phyloP scores from a whole-genome alignment of 306 rosid genomes.

The Begonia loranthoides region DNA sequence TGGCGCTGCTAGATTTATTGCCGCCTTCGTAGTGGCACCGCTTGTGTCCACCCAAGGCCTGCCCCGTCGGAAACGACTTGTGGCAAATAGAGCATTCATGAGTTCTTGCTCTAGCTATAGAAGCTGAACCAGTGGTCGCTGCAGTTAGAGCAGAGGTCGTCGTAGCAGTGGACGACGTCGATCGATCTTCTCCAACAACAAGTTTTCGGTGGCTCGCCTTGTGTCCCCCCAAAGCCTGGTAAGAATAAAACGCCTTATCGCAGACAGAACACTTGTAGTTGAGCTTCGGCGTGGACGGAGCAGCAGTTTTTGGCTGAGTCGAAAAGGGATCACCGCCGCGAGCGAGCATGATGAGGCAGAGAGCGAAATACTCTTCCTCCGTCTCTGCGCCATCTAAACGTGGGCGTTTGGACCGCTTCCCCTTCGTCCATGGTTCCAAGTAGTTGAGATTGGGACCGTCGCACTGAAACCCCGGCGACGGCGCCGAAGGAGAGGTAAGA shows the following conservation, averaged over 20 bases:
- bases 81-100: slow-evolving; percentile 85
- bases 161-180: slow-evolving; percentile 12
- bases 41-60: slow-evolving; percentile 94
- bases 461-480: slow-evolving; percentile 14
- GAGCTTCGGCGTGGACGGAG: slow-evolving; percentile 18
- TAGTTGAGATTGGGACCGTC: slow-evolving; percentile 15
- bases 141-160: slow-evolving; percentile 11
- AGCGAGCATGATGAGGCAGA: slow-evolving; percentile 93
- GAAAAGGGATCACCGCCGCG: slow-evolving; percentile 23
- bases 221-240: slow-evolving; percentile 94
- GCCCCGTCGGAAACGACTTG: slow-evolving; percentile 75
- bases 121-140: no score
- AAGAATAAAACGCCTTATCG: slow-evolving; percentile 56
- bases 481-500: slow-evolving; percentile 44
- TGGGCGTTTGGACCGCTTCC: slow-evolving; percentile 58
- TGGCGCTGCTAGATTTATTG: slow-evolving; percentile 7
- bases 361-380: slow-evolving; percentile 87
- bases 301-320: slow-evolving; percentile 8
- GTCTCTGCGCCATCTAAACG: slow-evolving; percentile 29
- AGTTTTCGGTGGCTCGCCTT: slow-evolving; percentile 90
- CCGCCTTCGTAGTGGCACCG: slow-evolving; percentile 93
- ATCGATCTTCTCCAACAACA: background rate
- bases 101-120: slow-evolving; percentile 16
- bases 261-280: slow-evolving; percentile 59
- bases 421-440: slow-evolving; percentile 50